Evolutionary conservation across 2,329 filamentous ascomycete genomes (phyloP).

Genomic region (Parastagonospora avenae): DNA sequence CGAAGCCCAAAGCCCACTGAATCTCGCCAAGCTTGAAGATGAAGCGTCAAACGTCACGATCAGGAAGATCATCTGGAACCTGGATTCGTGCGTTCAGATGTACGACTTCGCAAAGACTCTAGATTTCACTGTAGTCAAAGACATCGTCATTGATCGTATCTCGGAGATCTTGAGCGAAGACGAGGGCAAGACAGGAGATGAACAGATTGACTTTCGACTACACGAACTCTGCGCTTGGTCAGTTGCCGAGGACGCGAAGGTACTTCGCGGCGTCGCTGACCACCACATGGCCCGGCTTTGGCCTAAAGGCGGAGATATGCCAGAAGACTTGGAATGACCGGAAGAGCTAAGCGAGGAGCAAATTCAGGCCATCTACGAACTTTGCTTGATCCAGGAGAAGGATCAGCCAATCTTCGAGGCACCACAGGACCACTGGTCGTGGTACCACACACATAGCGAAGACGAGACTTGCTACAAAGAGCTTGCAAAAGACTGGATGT

Average conservation of each 20-base stretch:
- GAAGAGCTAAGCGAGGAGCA: neutral
- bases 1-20: no score
- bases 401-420: neutral
- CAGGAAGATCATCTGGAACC: neutral
- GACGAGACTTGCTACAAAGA: neutral
- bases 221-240: neutral
- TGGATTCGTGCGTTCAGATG: neutral
- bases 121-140: neutral
- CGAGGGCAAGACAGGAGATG: neutral
- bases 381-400: neutral
- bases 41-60: neutral
- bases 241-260: neutral
- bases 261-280: neutral
- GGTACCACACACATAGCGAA: neutral
- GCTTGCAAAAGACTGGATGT: neutral
- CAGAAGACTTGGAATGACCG: neutral
- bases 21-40: no score
- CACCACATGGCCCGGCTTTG: neutral
- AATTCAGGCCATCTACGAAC: neutral
- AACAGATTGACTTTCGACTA: neutral
- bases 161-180: neutral
- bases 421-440: neutral
- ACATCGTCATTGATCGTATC: neutral
- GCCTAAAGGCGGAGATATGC: no score
- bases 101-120: neutral